Conservation (phyloP, 2,329 filamentous ascomycete genomes). For the Colletotrichum sp. region DNA sequence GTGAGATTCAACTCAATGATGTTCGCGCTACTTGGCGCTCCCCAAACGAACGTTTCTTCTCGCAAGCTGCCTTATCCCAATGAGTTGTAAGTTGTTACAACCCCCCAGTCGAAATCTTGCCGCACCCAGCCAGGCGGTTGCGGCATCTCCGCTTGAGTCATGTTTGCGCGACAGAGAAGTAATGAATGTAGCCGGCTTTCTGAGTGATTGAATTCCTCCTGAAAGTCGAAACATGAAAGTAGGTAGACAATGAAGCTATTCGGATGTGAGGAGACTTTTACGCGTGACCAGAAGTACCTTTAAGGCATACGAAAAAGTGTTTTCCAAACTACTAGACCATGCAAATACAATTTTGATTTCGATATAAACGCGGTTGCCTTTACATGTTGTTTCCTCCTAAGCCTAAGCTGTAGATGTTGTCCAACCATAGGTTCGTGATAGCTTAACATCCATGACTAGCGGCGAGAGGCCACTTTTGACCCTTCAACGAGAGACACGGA, state of each 20-base stretch:
- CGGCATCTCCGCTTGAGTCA: not conserved
- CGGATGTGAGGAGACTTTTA: not conserved
- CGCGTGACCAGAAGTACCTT: not conserved
- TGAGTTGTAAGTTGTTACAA: not conserved
- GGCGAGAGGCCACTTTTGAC: not conserved
- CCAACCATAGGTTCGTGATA: not conserved
- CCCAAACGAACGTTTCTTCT: not conserved
- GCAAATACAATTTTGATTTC: not conserved
- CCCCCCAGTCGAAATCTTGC: not conserved
- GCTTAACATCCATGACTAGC: not conserved
- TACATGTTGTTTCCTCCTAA: not conserved
- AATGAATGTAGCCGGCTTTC: not conserved
- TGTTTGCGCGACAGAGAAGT: not conserved
- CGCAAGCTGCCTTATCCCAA: not conserved
- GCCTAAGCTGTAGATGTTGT: not conserved
- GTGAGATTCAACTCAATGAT: not conserved
- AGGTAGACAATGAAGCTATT: not conserved
- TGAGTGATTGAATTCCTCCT: not conserved
- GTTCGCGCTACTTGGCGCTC: not conserved
- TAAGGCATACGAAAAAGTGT: not conserved
- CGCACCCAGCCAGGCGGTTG: not conserved
- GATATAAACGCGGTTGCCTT: not conserved
- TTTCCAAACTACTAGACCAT: fast-evolving
- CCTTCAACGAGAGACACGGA: not conserved
- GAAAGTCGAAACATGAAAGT: not conserved